phyloP scores from a whole-genome alignment of 257 asterid species.

The Scutellaria barbata region DNA sequence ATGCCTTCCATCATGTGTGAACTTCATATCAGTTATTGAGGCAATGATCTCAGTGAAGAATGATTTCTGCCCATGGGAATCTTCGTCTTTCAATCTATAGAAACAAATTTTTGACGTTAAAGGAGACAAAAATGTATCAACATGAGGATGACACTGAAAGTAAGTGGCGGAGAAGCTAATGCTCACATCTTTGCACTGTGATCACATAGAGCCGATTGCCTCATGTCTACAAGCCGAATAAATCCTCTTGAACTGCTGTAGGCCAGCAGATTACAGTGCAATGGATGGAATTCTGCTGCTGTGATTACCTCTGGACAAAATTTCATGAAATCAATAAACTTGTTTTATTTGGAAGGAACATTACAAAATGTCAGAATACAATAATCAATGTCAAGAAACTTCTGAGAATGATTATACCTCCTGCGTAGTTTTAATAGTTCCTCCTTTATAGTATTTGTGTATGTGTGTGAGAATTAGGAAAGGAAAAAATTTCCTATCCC shows the following conservation, averaged over 20 bases:
- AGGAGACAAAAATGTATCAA: conserved; percentile 6
- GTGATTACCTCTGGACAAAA: conserved; percentile 72
- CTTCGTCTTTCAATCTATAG: conserved; percentile 65
- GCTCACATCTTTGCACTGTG: conserved; percentile 65
- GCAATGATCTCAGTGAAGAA: conserved; percentile 79
- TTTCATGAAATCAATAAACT: conserved; percentile 38
- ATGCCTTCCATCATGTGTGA: conserved; percentile 76
- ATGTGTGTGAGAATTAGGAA: not conserved
- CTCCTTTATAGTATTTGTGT: not conserved
- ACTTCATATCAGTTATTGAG: conserved; percentile 75
- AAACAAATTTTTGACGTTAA: conserved; percentile 30
- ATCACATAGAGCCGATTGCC: conserved; percentile 84
- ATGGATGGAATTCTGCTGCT: conserved; percentile 78
- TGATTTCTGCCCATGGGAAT: conserved; percentile 57
- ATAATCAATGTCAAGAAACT: conserved; percentile 2
- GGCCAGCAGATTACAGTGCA: conserved; percentile 78
- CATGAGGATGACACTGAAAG: conserved; percentile 8
- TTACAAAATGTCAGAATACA: conserved; percentile 23
- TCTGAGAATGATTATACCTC: conserved; percentile 5
- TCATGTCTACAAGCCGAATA: conserved; percentile 77
- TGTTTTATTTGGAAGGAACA: conserved; percentile 26
- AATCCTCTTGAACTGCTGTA: conserved; percentile 82
- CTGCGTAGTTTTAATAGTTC: not conserved
- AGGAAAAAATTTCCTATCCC: conserved; percentile 4
- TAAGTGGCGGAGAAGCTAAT: conserved; percentile 15